These are phyloP conservation scores for Pythium guiyangense DNA, from an alignment of 352 stramenopile genomes.

Conservation along the genomic window DNA sequence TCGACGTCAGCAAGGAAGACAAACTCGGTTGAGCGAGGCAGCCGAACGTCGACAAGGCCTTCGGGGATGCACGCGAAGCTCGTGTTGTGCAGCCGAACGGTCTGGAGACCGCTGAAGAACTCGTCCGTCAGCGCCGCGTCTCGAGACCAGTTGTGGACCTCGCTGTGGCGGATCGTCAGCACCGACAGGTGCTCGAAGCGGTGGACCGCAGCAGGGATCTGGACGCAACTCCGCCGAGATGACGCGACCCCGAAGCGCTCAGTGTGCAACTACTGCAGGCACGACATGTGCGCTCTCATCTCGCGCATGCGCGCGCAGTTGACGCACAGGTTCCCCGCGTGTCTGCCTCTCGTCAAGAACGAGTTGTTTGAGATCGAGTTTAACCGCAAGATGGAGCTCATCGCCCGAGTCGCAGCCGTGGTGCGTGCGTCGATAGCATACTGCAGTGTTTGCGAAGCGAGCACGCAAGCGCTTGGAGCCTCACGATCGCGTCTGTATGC, in stretches of 20 bases:
- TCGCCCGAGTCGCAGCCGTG: background rate
- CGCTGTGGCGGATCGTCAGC: background rate
- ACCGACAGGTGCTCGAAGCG: background rate
- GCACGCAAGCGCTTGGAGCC: too few relatives aligned
- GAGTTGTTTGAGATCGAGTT: slow-evolving; percentile 47
- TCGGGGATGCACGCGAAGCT: background rate
- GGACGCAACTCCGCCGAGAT: slow-evolving; percentile 16
- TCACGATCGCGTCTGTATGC: background rate
- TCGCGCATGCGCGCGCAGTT: slow-evolving; percentile 64
- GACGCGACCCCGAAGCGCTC: slow-evolving; percentile 60
- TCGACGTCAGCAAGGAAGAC: background rate
- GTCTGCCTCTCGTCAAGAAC: slow-evolving; percentile 35
- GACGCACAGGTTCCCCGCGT: slow-evolving; percentile 49
- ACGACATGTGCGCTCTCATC: slow-evolving; percentile 71
- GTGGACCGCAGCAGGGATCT: background rate
- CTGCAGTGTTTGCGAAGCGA: background rate
- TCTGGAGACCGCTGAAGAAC: too few relatives aligned
- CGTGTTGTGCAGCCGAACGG: background rate
- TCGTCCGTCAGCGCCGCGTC: background rate
- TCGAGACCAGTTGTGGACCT: background rate
- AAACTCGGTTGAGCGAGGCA: background rate
- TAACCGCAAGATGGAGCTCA: slow-evolving; percentile 28
- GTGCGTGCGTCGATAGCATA: background rate
- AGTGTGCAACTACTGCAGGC: slow-evolving; percentile 71
- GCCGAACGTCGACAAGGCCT: background rate